Evolutionary conservation across 805 yeast species (phyloP), one percentile per base, ranked within the genome.

Genomic region (Ogataea henricii): DNA sequence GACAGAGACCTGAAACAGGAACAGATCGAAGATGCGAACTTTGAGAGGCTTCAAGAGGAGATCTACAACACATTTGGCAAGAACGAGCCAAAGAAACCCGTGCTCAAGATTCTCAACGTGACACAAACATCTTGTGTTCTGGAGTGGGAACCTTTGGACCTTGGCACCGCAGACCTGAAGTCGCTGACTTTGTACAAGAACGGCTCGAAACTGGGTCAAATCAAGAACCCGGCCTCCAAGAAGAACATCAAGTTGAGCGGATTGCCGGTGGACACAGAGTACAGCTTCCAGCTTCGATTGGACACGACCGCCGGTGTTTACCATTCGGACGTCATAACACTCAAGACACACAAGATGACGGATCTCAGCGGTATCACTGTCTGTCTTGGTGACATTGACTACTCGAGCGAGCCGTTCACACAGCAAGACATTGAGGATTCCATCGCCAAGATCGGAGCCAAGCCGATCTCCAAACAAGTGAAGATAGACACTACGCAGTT

Each of bases 111-210:
- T 33, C 77, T 81, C 45, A 94, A 92, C 63, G 82, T 86, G 41
- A 92, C 99, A 1, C 99, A 94, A 65, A 94, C 99, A 0, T 84
- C 94, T 45, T 89, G 96, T 65, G 97, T 91, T 16, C 76, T 94
- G 52, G 96, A 89, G 64, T 94, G 99, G 99, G 97, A 90, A 51
- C 79, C 83, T 10, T 71, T 94, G 45, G 82, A 87, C 40, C 69
- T 90, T 47, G 97, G 96, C 8, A 85, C 96, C 1, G 83, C 97
- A 2, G 79, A 78, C 40, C 73, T 94, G 57, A 87, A 84, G 63
- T 81, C 88, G 34, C 72, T 94, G 56, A 81, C 86, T 9, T 73
- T 94, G 43, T 89, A 81, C 69, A 88, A 90, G 64, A 89, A 87
- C 59, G 77, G 82, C 36, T 63, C 77, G 59, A 81, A 89, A 67